Evolutionary conservation across 2,329 filamentous ascomycete species (phyloP).

Genomic region (Penicillium sp.): DNA sequence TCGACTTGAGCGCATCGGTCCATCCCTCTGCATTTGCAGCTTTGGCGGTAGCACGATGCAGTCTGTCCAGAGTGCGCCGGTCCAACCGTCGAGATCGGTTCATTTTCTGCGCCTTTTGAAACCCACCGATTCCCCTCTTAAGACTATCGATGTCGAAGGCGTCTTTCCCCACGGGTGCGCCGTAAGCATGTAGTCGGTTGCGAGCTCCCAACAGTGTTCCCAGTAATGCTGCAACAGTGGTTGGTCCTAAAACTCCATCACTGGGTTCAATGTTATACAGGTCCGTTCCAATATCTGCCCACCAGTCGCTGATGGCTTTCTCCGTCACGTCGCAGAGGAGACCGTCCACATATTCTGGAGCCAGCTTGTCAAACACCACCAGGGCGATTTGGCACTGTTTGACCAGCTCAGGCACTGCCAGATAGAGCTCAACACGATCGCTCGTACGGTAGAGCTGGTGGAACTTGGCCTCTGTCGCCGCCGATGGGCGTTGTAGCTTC

Average conservation of each 20-base stretch:
- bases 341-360: slow-evolving; percentile 88
- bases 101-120: slow-evolving; percentile 86
- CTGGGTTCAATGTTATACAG: slow-evolving; percentile 90
- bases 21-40: slow-evolving; percentile 86
- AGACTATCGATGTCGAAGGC: slow-evolving; percentile 82
- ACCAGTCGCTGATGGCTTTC: slow-evolving; percentile 88
- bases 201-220: slow-evolving; percentile 87
- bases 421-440: slow-evolving; percentile 75
- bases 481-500: slow-evolving; percentile 73
- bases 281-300: slow-evolving; percentile 88
- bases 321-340: slow-evolving; percentile 93
- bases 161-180: slow-evolving; percentile 84
- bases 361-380: slow-evolving; percentile 82
- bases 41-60: slow-evolving; percentile 85
- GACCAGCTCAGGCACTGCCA: slow-evolving; percentile 82
- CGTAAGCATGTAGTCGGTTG: slow-evolving; percentile 82
- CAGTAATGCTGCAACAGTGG: slow-evolving; percentile 82
- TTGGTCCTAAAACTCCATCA: slow-evolving; percentile 89
- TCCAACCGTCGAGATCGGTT: slow-evolving; percentile 78
- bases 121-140: slow-evolving; percentile 81
- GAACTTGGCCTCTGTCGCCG: slow-evolving; percentile 87
- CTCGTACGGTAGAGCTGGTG: slow-evolving; percentile 85
- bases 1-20: slow-evolving; percentile 92
- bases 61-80: slow-evolving; percentile 74
- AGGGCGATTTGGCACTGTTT: slow-evolving; percentile 89